Evolutionary conservation across 495 filamentous ascomycete species (phyloP), one percentile per base, ranked within the genome.

Genomic region (Astrothelium subdiscretum): DNA sequence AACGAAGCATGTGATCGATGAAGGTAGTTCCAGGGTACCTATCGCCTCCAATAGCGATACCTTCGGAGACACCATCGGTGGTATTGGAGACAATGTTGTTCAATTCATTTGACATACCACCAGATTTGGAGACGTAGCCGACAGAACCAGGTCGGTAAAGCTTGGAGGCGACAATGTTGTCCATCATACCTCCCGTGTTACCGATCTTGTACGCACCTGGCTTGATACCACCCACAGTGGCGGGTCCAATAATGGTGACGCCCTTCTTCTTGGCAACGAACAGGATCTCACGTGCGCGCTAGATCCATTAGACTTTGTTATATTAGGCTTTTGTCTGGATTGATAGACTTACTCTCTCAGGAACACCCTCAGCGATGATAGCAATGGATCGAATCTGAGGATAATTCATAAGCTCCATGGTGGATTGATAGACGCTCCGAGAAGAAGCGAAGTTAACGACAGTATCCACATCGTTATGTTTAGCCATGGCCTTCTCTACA

Each of bases 111-210:
- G 92, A 97, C 94, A 98, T 98, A 83, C 94, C 94, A 72, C 94
- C 94, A 54, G 94, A 98, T 83, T 98, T 98, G 81, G 95, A 97
- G 75, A 98, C 94, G 75, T 98, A 98, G 70, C 89, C 94, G 65
- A 98, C 92, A 59, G 95, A 97, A 69, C 94, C 94, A 78, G 90
- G 90, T 77, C 94, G 94, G 86, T 98, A 98, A 59, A 98, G 90
- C 86, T 97, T 98, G 77, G 95, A 97, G 68, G 94, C 92, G 63
- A 98, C 94, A 70, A 98, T 98, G 84, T 98, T 98, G 84, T 98
- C 94, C 94, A 98, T 98, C 94, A 98, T 98, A 77, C 94, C 94
- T 84, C 94, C 94, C 66, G 94, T 98, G 83, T 98, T 98, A 76
- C 94, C 94, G 66, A 98, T 98, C 85, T 97, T 98, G 85, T 89